Percentiles rank a stretch among this genome's conserved stretches.
These are phyloP conservation scores for Nitzschia palea DNA, from an alignment of 108 stramenopile species.

Conservation along the genomic window DNA sequence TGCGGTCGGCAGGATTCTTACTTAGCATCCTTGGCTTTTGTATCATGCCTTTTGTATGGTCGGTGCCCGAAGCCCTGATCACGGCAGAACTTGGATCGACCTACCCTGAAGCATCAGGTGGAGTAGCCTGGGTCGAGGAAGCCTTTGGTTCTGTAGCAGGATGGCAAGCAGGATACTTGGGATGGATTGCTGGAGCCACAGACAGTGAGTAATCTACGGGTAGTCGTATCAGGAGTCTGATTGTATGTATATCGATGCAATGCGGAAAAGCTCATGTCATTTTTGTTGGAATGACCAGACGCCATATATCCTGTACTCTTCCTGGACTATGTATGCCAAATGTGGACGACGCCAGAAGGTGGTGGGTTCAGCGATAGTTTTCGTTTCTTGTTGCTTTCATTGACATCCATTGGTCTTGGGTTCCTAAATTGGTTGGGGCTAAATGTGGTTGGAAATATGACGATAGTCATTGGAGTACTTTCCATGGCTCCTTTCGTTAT, in stretches of 20 bases:
- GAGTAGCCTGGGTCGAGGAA: constrained; percentile 86
- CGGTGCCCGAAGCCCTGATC: constrained; percentile 83
- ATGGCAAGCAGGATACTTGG: constrained; percentile 78
- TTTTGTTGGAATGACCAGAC: background rate
- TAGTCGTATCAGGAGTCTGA: background rate
- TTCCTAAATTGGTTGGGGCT: constrained; percentile 82
- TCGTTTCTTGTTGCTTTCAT: constrained; percentile 42
- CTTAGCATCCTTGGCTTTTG: constrained; percentile 74
- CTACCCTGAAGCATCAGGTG: constrained; percentile 85
- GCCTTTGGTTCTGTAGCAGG: constrained; percentile 85
- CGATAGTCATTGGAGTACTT: constrained; percentile 72
- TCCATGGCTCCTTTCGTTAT: constrained; percentile 89
- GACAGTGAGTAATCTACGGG: constrained; percentile 47
- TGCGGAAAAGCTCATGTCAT: background rate
- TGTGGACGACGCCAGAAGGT: constrained; percentile 24
- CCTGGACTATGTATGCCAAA: constrained; percentile 68
- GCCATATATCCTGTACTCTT: constrained; percentile 83
- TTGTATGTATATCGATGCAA: background rate
- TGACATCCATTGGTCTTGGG: constrained; percentile 58
- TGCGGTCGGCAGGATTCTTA: constrained; percentile 78
- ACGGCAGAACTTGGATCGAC: constrained; percentile 82
- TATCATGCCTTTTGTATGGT: constrained; percentile 83
- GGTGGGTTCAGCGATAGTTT: background rate
- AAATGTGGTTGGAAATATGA: constrained; percentile 75
- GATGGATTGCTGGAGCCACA: constrained; percentile 84